Base-by-base conservation (phyloP, 305 asterid species). In the Solanum chacoense region DNA sequence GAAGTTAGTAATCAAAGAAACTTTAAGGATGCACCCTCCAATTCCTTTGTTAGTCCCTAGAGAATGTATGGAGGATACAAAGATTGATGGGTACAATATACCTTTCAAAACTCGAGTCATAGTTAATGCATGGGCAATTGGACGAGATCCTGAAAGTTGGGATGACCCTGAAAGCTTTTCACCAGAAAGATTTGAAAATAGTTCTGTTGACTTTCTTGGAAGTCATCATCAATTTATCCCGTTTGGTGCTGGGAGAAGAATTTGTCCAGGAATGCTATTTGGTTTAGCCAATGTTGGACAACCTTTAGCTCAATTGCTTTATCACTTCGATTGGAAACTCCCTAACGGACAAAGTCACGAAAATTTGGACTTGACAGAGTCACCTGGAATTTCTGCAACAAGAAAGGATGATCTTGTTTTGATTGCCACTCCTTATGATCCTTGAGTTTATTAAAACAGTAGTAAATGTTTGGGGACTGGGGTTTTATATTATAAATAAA, bases 1-100 rank as follows among this genome's bases (percentile, higher is more conserved):
- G 67, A 86, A 69, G 84, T 63, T 87, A 35, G 85, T 90, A n/a
- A 85, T 90, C 36, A 90, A 88, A 88, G 90, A 90, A 75, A 90
- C 91, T 11, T 24, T 89, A 36, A 88, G 91, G 38, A 20, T 90
- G 67, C 88, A 90, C 79, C 91, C 91, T 22, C 89, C 91, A 18
- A 50, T 50, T 22, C 91, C 91, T 18, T 38, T 90, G 7, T 67
- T 88, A 45, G 77, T 88, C 38, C 91, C 91, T 13, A 88, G 89
- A 35, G 89, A 88, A 67, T 31, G 86, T 74, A 77, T 36, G 35
- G 89, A 90, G 29, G 84, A 45, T 73, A 55, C 45, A 31, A 35
- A 76, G 76, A 77, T 90, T 63, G 81, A 67, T 11, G 91, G 88
- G 9, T 88, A 85, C 32, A 22, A 18, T 2, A 31, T 90, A 69